A percentile compares a stretch with the other conserved stretches of the same genome.
Conservation (phyloP, 345 rosid species). For the Rhizophora apiculata region DNA sequence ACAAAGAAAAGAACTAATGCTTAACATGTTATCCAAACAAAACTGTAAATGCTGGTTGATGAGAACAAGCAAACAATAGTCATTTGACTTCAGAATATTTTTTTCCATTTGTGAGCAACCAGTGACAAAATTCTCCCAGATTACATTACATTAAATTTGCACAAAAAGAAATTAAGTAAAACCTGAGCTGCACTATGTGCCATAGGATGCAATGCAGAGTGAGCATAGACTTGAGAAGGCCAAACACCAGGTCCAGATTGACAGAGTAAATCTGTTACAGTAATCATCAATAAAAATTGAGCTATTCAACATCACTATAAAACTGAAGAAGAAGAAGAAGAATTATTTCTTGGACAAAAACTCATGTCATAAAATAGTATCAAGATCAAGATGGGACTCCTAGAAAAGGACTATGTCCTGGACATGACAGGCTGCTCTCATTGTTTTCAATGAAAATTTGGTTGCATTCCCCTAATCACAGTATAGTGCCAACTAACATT, state of each 20-base stretch:
- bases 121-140: constrained; percentile 13
- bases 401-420: background rate
- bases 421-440: background rate
- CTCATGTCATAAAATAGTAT: background rate
- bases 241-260: constrained; percentile 97
- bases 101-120: background rate
- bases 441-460: constrained; percentile 1
- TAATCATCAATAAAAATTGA: constrained; percentile 7
- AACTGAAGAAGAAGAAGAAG: constrained; percentile 1
- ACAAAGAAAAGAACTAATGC: background rate
- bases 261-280: constrained; percentile 79
- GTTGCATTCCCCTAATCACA: constrained; percentile 1
- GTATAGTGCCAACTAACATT: background rate
- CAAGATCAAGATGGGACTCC: background rate
- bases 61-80: background rate
- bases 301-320: constrained; percentile 4
- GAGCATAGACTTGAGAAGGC: constrained; percentile 81
- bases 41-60: background rate
- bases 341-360: too few species aligned
- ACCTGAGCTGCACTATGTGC: constrained; percentile 99
- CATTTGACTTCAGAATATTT: background rate
- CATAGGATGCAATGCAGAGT: constrained; percentile 87
- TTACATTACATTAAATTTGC: constrained; percentile 9
- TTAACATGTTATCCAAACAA: background rate
- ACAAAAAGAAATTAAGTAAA: constrained; percentile 18